These are phyloP conservation scores for Fusarium sp. DNA, from an alignment of 2,329 filamentous ascomycete species.

Conservation along the genomic window DNA sequence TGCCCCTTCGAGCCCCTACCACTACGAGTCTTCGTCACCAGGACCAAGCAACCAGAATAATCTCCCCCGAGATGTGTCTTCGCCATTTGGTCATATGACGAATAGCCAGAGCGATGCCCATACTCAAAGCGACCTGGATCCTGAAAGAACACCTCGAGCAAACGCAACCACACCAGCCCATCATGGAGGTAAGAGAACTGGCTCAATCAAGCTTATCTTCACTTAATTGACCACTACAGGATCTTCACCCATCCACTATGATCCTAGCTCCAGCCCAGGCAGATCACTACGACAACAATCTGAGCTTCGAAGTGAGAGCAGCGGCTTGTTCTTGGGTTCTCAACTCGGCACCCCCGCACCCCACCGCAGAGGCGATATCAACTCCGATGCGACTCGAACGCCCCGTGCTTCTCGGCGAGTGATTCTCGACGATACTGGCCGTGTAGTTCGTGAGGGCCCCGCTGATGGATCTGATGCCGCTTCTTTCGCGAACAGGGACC, in stretches of 20 bases:
- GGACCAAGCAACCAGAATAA: constrained; percentile 40
- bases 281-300: constrained; percentile 69
- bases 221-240: constrained; percentile 59
- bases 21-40: constrained; percentile 66
- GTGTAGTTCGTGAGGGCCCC: constrained; percentile 63
- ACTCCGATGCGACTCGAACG: constrained; percentile 76
- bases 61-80: constrained; percentile 54
- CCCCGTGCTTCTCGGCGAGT: constrained; percentile 62
- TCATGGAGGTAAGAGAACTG: constrained; percentile 65
- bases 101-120: constrained; percentile 62
- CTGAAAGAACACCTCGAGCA: constrained; percentile 76
- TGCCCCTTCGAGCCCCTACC: constrained; percentile 80
- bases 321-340: constrained; percentile 81
- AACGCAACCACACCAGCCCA: constrained; percentile 63
- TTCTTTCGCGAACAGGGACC: constrained; percentile 71
- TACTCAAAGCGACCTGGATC: constrained; percentile 59
- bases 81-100: constrained; percentile 65
- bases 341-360: constrained; percentile 62
- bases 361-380: constrained; percentile 80
- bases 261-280: constrained; percentile 87
- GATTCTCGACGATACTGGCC: constrained; percentile 66
- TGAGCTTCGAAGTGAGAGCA: constrained; percentile 82
- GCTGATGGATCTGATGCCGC: constrained; percentile 64
- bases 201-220: neutral
- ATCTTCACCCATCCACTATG: constrained; percentile 92